Evolutionary conservation across 1,139 yeast genomes (phyloP), one percentile per base, ranked within the genome.

Genomic region (Saccharomyces pastorianus): DNA sequence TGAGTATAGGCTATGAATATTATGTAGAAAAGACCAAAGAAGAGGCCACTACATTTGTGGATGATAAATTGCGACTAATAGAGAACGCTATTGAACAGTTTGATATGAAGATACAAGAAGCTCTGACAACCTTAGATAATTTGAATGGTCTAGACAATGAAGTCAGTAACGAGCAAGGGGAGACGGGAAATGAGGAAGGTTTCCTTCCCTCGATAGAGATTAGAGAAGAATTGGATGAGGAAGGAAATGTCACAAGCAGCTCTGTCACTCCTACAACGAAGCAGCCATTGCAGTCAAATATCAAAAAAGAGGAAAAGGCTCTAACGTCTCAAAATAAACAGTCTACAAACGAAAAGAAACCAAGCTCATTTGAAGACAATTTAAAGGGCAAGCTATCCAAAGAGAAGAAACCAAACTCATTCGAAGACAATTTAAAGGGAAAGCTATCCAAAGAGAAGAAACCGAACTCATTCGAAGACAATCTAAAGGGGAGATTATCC

Each of bases 211-310:
- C 83, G 14, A 83, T 90, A 83, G 97, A 90, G 55, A 90, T 90
- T 25, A 77, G 84, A 52, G 97, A 91, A 65, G 90, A 86, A 54
- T 71, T 91, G 47, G 96, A 90, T 67, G 96, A 87, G 0, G 83
- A 86, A 11, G 96, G 83, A 0, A 82, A 85, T 58, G 76, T 89
- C 0, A 65, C 85, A 0, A 67, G 60, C n/a, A 73, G 77, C 11
- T 71, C 73, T 25, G 67, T 77, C 2, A 66, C 67, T 20, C 75
- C 76, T 1, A 68, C 71, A 14, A 60, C 55, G 26, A 56, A 49
- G 7, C 23, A 38, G 1, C 0, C 25, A 9, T 5, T 7, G 25
- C 9, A 28, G 4, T 9, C 49, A 2, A 25, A 25, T 7, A 28
- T 32, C 8, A 42, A 47, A 41, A 13, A 54, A 48, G 48, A 46